Evolutionary conservation across 805 yeast genomes (phyloP), one percentile per base, ranked within the genome.

Genomic region (Candida vartiovaarae): DNA sequence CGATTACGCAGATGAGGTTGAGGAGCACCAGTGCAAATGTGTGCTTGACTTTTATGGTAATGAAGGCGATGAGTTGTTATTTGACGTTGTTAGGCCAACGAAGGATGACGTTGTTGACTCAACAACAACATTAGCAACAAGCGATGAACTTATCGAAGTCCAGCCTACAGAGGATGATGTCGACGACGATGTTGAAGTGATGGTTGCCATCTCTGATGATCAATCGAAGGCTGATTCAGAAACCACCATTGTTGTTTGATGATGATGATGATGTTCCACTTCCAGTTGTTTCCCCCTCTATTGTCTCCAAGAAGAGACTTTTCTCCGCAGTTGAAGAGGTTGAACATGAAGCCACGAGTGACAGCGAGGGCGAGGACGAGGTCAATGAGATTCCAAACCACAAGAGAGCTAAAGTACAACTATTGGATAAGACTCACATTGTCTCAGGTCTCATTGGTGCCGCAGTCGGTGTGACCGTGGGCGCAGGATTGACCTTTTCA

Each of bases 401-500:
- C 10, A 34, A 34, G 28, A 34, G 26, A 23, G 27, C 23, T 23
- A 15, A 35, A 35, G 10, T 6, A 35, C 29, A 28, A 10, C 5
- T 31, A 15, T 15, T 15, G 20, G 20, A 15, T 28, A 38, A 15
- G 39, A n/a, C 31, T 27, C 39, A 28, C 28, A 30, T 42, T 5
- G 23, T 45, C 20, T 37, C 46, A 28, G 49, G 49, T 5, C 32
- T 48, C 23, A 24, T 36, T 11, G 52, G 52, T 2, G 40, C 43
- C 23, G 49, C 49, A 23, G 39, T 47, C 32, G 53, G 50, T 27
- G 38, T 45, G 40, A 38, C 49, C 5, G n/a, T 47, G 38, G 50
- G 50, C 37, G 53, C 52, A 6, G 52, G 52, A 7, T 29, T 48
- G 36, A 48, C 52, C 4, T 50, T 45, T 38, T 39, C 47, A 23